Base-by-base conservation (phyloP, 352 stramenopile genomes). In the Phytophthora cactorum region DNA sequence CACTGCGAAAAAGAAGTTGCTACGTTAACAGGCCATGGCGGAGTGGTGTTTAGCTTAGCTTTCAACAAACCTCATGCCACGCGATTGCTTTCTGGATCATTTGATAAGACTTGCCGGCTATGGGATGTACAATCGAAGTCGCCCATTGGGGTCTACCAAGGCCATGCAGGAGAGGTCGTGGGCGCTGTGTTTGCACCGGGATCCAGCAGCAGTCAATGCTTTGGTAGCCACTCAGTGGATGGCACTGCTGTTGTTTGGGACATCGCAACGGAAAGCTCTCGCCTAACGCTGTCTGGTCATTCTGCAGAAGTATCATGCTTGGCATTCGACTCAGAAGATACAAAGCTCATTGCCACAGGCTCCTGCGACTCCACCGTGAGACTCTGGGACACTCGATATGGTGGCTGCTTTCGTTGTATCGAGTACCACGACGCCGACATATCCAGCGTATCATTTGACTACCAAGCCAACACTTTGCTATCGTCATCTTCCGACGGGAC, bases 181-280 rank as follows among this genome's bases (percentile, higher is more conserved):
- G 61, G 75, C 2, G 70, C 79, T 7, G 67, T 69, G 4, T 92
- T 92, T 60, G 58, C 70, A 12, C 53, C 70, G 5, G 54, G 49
- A 0, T 78, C 78, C 8, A 44, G 41, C 32, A 58, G 28, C 36
- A 63, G 15, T 8, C 68, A 78, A 8, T 58, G 51, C 17, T 91
- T 93, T 53, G 81, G 75, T 17, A 93, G 82, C 66, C 90, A 74
- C 60, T 94, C 86, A 1, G 87, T 91, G 70, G 86, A 92, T 59
- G 81, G 77, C 51, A 86, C 81, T 8, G 72, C 82, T 0, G 84
- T 86, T 4, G n/a, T 94, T 4, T 94, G 86, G 86, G 78, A 91
- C 29, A 55, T 82, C 14, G 70, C 83, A 54, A 84, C 84, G 1
- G 74, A 90, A 55, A 73, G 43, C 4, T 55, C 82, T 22, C 62